Conservation (phyloP, 2,329 filamentous ascomycete species). For the Alternaria burnsii region DNA sequence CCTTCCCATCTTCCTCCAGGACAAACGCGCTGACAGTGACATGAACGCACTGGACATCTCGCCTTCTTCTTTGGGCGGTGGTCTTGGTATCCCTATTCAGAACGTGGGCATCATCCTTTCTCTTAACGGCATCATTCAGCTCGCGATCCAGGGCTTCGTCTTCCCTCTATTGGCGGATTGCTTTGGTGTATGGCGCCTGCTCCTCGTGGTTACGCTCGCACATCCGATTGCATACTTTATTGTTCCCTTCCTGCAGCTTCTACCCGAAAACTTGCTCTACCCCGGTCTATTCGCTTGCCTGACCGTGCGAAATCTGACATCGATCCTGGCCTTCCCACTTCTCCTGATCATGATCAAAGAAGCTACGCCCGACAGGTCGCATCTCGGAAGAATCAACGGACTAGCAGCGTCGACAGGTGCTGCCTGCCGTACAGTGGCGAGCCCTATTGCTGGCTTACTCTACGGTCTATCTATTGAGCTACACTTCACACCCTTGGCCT, state of each 20-base stretch:
- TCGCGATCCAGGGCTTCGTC: constrained; percentile 76
- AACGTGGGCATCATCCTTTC: constrained; percentile 74
- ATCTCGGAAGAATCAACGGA: constrained; percentile 76
- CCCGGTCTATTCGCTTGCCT: constrained; percentile 72
- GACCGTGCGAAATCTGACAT: constrained; percentile 70
- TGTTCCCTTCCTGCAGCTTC: constrained; percentile 71
- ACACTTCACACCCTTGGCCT: constrained; percentile 68
- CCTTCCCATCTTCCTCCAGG: constrained; percentile 91
- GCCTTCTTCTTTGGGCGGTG: constrained; percentile 60
- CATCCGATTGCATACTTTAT: constrained; percentile 74
- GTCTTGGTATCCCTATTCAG: constrained; percentile 71
- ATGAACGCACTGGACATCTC: constrained; percentile 41
- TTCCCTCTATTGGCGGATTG: constrained; percentile 71
- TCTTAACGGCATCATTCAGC: constrained; percentile 74
- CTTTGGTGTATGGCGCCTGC: constrained; percentile 73
- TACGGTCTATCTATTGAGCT: constrained; percentile 69
- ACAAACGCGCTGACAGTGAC: constrained; percentile 61
- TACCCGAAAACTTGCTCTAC: constrained; percentile 64
- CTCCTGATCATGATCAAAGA: constrained; percentile 77
- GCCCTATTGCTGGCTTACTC: constrained; percentile 72
- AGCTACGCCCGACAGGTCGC: constrained; percentile 68
- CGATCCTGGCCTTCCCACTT: constrained; percentile 73
- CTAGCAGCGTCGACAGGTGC: constrained; percentile 77
- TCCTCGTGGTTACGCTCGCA: constrained; percentile 69
- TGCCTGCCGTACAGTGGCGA: constrained; percentile 73